These are phyloP conservation scores for Mortierella sp. DNA, from an alignment of 371 early-diverging fungal genomes.

Conservation along the genomic window DNA sequence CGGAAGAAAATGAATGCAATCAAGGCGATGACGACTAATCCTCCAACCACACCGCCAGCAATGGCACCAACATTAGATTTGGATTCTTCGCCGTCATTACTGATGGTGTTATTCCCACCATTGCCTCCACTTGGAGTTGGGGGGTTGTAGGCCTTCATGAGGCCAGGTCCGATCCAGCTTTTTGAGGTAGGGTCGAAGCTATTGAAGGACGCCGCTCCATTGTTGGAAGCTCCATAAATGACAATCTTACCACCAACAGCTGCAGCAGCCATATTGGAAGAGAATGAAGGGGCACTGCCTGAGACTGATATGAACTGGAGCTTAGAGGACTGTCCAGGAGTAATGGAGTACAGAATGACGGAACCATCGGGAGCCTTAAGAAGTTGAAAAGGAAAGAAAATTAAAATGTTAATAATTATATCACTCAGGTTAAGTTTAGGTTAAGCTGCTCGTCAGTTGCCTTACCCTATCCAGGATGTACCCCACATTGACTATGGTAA, in stretches of 20 bases:
- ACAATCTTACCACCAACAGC: slow-evolving; percentile 19
- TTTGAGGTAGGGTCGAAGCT: slow-evolving; percentile 26
- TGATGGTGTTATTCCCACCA: neutral
- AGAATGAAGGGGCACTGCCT: slow-evolving; percentile 45
- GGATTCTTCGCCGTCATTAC: neutral
- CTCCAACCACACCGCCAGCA: slow-evolving; percentile 48
- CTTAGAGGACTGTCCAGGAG: slow-evolving; percentile 20
- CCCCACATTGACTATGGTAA: slow-evolving; percentile 32
- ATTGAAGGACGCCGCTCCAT: slow-evolving; percentile 18
- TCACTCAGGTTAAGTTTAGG: neutral
- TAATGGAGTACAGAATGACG: slow-evolving; percentile 31
- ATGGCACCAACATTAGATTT: slow-evolving; percentile 34
- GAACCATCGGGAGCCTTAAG: slow-evolving; percentile 37
- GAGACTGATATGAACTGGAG: slow-evolving; percentile 17
- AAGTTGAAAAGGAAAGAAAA: neutral
- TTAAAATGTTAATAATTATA: neutral
- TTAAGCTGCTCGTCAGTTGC: neutral
- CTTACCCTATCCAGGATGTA: slow-evolving; percentile 47
- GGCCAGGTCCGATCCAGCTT: slow-evolving; percentile 37
- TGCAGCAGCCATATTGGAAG: slow-evolving; percentile 22
- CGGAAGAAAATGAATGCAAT: slow-evolving; percentile 39
- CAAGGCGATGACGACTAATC: slow-evolving; percentile 34
- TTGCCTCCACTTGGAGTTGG: neutral
- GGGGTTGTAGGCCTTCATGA: slow-evolving; percentile 16
- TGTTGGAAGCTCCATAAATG: slow-evolving; percentile 20